Evolutionary conservation across 331 rosid species (phyloP).

Genomic region (Erythrophleum ivorense): DNA sequence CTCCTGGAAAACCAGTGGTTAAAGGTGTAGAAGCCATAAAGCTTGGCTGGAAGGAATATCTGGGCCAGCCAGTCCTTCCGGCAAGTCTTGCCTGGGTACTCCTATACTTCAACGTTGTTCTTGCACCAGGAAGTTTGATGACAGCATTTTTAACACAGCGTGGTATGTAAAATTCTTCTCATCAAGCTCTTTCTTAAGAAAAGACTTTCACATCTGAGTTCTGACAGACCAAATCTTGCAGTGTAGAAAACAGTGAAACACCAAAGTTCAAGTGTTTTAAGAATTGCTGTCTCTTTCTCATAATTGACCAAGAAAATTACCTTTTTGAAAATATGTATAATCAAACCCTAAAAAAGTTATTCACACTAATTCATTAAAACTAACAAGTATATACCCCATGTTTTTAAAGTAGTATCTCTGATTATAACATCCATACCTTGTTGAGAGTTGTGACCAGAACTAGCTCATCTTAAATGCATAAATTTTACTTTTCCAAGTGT

Average conservation of each 20-base stretch:
- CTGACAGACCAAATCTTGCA: neutral
- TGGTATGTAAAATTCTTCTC: constrained; percentile 56
- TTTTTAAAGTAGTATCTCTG: neutral
- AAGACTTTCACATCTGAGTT: constrained; percentile 11
- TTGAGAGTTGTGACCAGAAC: neutral
- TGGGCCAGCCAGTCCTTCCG: constrained; percentile 93
- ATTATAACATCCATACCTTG: neutral
- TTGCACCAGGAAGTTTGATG: constrained; percentile 98
- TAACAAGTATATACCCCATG: neutral
- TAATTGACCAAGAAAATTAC: neutral
- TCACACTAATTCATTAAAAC: neutral
- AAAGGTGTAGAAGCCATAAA: constrained; percentile 84
- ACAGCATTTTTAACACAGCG: constrained; percentile 94
- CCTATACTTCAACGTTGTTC: constrained; percentile 88
- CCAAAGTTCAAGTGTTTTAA: constrained; percentile 12
- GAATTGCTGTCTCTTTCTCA: neutral
- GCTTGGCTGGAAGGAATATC: constrained; percentile 94
- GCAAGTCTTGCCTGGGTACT: constrained; percentile 95
- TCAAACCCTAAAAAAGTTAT: neutral
- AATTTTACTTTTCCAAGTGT: neutral
- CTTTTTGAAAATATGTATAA: neutral
- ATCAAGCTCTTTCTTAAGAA: neutral
- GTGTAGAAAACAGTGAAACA: constrained; percentile 3
- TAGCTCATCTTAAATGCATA: neutral
- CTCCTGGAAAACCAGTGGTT: constrained; percentile 58